Evolutionary conservation across 192 early-diverging fungal species (phyloP).

Genomic region (Gigaspora rosea): DNA sequence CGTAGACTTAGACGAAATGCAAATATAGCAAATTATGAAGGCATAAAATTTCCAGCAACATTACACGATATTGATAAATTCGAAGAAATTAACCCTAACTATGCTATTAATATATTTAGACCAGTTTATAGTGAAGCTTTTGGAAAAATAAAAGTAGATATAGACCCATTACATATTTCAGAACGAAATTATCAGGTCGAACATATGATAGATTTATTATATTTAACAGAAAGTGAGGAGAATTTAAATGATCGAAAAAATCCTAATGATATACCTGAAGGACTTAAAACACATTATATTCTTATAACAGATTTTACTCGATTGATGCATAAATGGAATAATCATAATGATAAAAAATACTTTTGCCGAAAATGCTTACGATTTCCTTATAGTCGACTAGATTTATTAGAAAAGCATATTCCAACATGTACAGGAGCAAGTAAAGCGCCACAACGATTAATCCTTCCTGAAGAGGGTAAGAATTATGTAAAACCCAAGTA

Average conservation of each 20-base stretch:
- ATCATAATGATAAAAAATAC: neutral
- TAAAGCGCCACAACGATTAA: constrained; percentile 1
- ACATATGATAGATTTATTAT: constrained; percentile 10
- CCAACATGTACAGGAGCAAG: neutral
- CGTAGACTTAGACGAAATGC: neutral
- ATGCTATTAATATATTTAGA: constrained; percentile 20
- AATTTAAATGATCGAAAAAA: constrained; percentile 3
- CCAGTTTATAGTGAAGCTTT: constrained; percentile 1
- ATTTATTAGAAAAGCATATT: constrained; percentile 6
- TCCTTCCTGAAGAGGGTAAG: neutral
- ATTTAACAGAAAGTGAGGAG: constrained; percentile 19
- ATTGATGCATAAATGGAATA: constrained; percentile 26
- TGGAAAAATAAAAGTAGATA: neutral
- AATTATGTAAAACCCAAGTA: constrained; percentile 29
- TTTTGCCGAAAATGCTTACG: constrained; percentile 6
- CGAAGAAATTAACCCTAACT: constrained; percentile 10
- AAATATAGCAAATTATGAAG: constrained; percentile 1
- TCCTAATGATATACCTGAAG: constrained; percentile 8
- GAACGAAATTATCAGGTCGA: constrained; percentile 11
- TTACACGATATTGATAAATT: constrained; percentile 7
- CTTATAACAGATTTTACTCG: neutral
- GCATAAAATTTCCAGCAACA: constrained; percentile 6
- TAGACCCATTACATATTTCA: neutral
- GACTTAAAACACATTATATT: neutral
- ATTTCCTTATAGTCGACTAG: neutral